Base-by-base conservation (phyloP, 305 asterid species). In the Solanum hybrid region DNA sequence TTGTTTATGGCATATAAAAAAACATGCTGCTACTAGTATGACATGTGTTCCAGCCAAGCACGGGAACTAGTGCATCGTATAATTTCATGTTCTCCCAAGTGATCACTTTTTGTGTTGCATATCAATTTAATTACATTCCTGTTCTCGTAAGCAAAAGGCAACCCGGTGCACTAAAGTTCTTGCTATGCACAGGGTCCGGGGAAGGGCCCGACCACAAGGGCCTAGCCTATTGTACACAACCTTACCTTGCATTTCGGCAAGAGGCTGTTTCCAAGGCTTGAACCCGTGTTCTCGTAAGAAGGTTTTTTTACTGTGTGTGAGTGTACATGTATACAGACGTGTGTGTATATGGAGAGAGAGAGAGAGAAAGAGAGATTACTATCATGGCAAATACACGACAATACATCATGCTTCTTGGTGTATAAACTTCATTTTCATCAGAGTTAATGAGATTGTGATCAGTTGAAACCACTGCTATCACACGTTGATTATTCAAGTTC, bases 381-480 rank as follows among this genome's bases (percentile, higher is more conserved):
- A 95, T 95, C 32, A 95, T 90, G 92, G 98, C 99, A 86, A 93
- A 92, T 10, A 92, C 86, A 4, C 98, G 99, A 72, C 95, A 96
- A 90, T 96, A 96, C 79, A 95, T 89, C 84, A 94, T 92, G 93
- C 94, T 95, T 92, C 98, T 92, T 29, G 98, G 90, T 1, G 95
- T 91, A 88, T 98, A 90, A 89, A 86, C 94, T 29, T 91, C 95
- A 77, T 93, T 90, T 80, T 95, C 98, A 11, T 95, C 95, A 5
- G 94, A 90, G 88, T 93, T 95, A 79, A 95, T 90, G 86, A 92
- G 90, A 88, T 91, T 91, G 26, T 90, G 93, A 89, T 96, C 98
- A 76, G 96, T 89, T 82, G 99, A 93, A 79, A 96, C 98, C 95
- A 96, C 94, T 73, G 99, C 91, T 81, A 96, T 94, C 51, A 96